phyloP scores from a whole-genome alignment of 2,329 filamentous ascomycete species.

The Aphanoascus verrucosus region DNA sequence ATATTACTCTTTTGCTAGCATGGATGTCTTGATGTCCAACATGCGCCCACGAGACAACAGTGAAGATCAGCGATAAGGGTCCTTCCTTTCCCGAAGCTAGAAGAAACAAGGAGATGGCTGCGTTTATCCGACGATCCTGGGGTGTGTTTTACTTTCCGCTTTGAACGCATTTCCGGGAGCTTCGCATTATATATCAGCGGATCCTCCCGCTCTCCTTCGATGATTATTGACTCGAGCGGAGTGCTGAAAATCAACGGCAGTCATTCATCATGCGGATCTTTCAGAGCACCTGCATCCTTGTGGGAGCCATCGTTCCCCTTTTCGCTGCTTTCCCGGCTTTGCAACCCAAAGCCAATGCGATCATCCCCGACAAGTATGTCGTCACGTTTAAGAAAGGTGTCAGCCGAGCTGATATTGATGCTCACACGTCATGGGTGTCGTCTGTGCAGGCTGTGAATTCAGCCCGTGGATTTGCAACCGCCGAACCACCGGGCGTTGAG shows the following conservation, averaged over 20 bases:
- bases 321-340: slow-evolving; percentile 1
- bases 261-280: slow-evolving; percentile 1
- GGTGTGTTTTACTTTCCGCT: too few relatives aligned
- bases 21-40: too few relatives aligned
- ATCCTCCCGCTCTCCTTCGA: not conserved
- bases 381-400: slow-evolving; percentile 99
- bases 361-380: slow-evolving; percentile 83
- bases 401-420: slow-evolving; percentile 53
- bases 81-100: not conserved
- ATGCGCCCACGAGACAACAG: too few relatives aligned
- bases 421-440: slow-evolving; percentile 88
- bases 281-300: slow-evolving; percentile 6
- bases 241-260: not conserved
- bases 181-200: not conserved
- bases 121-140: too few relatives aligned
- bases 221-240: too few relatives aligned
- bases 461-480: slow-evolving; percentile 27
- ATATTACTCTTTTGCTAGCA: not conserved
- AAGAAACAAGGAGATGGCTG: too few relatives aligned
- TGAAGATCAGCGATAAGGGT: not conserved
- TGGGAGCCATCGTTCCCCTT: slow-evolving; percentile 3
- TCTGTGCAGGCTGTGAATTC: slow-evolving; percentile 54
- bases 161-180: too few relatives aligned
- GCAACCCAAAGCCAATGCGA: not conserved
- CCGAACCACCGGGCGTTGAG: slow-evolving; percentile 53